Percentiles rank a stretch among this genome's conserved stretches.
These are phyloP conservation scores for Pneumocystis carinii DNA, from an alignment of 1,139 yeast genomes.

Conservation along the genomic window DNA sequence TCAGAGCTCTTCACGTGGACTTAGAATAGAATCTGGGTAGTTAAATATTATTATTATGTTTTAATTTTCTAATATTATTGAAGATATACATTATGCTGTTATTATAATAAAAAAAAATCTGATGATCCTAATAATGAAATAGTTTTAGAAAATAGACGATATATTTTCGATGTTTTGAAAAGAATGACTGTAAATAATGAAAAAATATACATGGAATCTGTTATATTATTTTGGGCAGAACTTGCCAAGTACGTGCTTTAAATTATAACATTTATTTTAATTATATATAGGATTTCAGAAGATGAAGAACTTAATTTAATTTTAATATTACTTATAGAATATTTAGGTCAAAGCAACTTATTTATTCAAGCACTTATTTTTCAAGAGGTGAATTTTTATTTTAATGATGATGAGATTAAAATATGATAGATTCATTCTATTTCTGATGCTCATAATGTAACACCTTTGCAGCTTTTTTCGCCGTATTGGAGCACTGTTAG, in stretches of 20 bases:
- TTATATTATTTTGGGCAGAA: conserved; percentile 46
- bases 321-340: conserved; percentile 42
- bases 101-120: not conserved
- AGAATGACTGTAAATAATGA: conserved; percentile 13
- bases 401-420: not conserved
- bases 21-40: not conserved
- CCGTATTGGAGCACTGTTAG: conserved; percentile 72
- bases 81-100: not conserved
- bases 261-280: conserved; percentile 22
- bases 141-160: conserved; percentile 1
- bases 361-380: conserved; percentile 52
- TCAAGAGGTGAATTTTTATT: conserved; percentile 34
- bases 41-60: not conserved
- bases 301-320: conserved; percentile 37
- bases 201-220: conserved; percentile 40
- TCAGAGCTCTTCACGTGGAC: not conserved
- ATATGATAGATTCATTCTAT: conserved; percentile 17
- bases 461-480: conserved; percentile 45
- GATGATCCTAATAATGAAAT: not conserved
- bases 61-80: not conserved
- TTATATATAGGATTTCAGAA: not conserved
- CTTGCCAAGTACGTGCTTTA: conserved; percentile 45
- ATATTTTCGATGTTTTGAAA: conserved; percentile 9
- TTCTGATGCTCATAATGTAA: conserved; percentile 26
- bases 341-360: conserved; percentile 44